These are phyloP conservation scores for Clarireedia monteithiana DNA, from an alignment of 2,329 filamentous ascomycete species.

Conservation along the genomic window DNA sequence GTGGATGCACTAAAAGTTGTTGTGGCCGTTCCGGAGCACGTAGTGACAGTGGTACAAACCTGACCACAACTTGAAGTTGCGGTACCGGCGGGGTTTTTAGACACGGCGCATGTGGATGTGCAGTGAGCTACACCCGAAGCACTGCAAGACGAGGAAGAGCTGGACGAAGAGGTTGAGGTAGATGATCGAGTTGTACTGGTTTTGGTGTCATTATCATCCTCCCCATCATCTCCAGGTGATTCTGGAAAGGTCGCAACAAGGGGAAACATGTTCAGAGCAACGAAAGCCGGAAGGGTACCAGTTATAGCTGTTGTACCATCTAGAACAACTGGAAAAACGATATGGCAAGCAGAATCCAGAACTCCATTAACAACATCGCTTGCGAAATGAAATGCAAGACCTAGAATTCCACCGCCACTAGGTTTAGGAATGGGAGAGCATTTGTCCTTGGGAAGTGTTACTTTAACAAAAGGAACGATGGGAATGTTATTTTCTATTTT, in stretches of 20 bases:
- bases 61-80: not conserved
- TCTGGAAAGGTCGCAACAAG: not conserved
- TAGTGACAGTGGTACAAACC: not conserved
- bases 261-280: not conserved
- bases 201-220: not conserved
- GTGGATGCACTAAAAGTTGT: not conserved
- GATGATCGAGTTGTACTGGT: not conserved
- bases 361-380: slow-evolving; percentile 1
- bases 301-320: not conserved
- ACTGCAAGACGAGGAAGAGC: slow-evolving; percentile 1
- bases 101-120: not conserved
- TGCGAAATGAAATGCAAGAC: not conserved
- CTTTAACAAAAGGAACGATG: not conserved
- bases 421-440: slow-evolving; percentile 1
- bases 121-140: not conserved
- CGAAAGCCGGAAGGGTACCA: not conserved
- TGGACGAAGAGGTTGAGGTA: not conserved
- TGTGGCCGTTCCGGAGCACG: not conserved
- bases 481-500: not conserved
- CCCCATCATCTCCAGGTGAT: not conserved
- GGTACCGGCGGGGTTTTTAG: not conserved
- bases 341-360: slow-evolving; percentile 1
- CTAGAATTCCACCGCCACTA: not conserved
- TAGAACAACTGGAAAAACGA: not conserved
- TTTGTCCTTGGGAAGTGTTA: slow-evolving; percentile 1